Evolutionary conservation across 1,139 yeast species (phyloP).

Genomic region (Pneumocystis jirovecii): DNA sequence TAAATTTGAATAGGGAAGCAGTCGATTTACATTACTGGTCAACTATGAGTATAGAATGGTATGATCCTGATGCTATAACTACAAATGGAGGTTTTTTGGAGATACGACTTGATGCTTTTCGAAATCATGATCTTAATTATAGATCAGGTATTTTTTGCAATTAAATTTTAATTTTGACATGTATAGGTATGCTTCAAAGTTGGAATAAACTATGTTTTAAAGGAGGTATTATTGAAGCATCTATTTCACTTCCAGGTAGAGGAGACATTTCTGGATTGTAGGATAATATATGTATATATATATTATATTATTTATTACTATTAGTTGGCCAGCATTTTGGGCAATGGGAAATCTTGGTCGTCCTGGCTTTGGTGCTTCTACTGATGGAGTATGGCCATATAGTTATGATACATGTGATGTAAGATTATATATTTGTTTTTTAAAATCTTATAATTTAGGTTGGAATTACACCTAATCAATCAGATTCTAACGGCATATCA

Average conservation of each 20-base stretch:
- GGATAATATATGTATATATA: slow-evolving; percentile 34
- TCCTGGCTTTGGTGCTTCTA: slow-evolving; percentile 55
- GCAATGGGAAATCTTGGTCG: slow-evolving; percentile 73
- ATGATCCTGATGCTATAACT: slow-evolving; percentile 64
- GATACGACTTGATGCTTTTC: slow-evolving; percentile 57
- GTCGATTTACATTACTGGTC: slow-evolving; percentile 66
- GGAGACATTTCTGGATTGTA: slow-evolving; percentile 62
- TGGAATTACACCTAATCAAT: slow-evolving; percentile 66
- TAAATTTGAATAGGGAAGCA: slow-evolving; percentile 29
- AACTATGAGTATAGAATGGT: slow-evolving; percentile 76
- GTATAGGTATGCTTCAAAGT: slow-evolving; percentile 56
- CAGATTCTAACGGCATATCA: slow-evolving; percentile 65
- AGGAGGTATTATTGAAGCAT: slow-evolving; percentile 56
- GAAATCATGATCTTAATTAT: slow-evolving; percentile 56
- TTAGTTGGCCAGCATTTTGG: slow-evolving; percentile 89
- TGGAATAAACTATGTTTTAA: slow-evolving; percentile 78
- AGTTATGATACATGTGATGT: slow-evolving; percentile 71
- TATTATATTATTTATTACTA: slow-evolving; percentile 60
- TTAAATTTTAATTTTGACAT: not conserved
- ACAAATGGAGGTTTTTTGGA: slow-evolving; percentile 53
- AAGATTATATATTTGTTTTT: slow-evolving; percentile 26
- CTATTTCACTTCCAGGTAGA: slow-evolving; percentile 56
- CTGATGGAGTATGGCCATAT: slow-evolving; percentile 86
- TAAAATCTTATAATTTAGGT: not conserved
- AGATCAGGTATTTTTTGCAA: slow-evolving; percentile 30